Conservation (phyloP, 371 early-diverging fungal genomes). For the Blakeslea trispora region DNA sequence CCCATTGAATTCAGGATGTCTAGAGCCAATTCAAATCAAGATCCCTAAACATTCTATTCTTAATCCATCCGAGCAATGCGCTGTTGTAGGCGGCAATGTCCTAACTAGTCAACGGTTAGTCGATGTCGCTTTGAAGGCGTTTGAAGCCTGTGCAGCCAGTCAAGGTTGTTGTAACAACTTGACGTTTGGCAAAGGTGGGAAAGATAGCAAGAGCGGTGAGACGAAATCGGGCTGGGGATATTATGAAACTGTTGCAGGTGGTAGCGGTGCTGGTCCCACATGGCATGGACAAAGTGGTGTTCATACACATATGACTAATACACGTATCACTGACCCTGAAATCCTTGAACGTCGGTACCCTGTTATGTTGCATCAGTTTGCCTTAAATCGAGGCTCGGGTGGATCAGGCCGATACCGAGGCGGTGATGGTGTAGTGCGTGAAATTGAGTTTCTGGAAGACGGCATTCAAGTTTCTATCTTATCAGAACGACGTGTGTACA, state of each 20-base stretch:
- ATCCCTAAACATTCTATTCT: slow-evolving; percentile 82
- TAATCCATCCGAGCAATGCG: slow-evolving; percentile 79
- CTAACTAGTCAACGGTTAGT: slow-evolving; percentile 92
- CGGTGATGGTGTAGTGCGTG: slow-evolving; percentile 88
- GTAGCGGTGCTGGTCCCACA: slow-evolving; percentile 84
- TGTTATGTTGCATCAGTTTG: slow-evolving; percentile 85
- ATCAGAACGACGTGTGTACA: slow-evolving; percentile 89
- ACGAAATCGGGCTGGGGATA: slow-evolving; percentile 86
- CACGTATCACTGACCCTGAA: slow-evolving; percentile 96
- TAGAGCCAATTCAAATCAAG: slow-evolving; percentile 78
- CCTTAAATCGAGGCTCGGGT: slow-evolving; percentile 78
- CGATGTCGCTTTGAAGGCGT: slow-evolving; percentile 90
- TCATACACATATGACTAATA: slow-evolving; percentile 94
- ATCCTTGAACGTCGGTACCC: slow-evolving; percentile 95
- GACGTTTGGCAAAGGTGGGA: slow-evolving; percentile 86
- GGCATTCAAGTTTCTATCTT: slow-evolving; percentile 87
- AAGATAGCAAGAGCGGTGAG: slow-evolving; percentile 50
- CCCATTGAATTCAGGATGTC: slow-evolving; percentile 94
- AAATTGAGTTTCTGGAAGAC: slow-evolving; percentile 76
- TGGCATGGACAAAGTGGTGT: slow-evolving; percentile 88
- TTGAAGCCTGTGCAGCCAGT: slow-evolving; percentile 89
- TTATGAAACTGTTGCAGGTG: slow-evolving; percentile 93
- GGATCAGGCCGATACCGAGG: slow-evolving; percentile 81
- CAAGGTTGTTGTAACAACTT: slow-evolving; percentile 97
- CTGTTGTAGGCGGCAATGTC: slow-evolving; percentile 98